Evolutionary conservation across 306 rosid genomes (phyloP).

Genomic region (Crataegus laevigata): DNA sequence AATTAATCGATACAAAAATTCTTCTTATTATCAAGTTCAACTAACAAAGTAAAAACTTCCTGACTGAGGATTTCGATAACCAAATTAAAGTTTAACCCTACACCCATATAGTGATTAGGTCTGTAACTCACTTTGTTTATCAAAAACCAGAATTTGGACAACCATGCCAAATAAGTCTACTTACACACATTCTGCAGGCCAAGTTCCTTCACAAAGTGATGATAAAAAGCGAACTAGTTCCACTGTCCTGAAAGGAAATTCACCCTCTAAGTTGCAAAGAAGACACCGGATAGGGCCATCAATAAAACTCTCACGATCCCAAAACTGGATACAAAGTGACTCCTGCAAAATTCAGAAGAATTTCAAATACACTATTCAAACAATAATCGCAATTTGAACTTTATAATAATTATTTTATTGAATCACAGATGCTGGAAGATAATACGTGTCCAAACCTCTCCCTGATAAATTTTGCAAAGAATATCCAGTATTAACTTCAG

Average conservation of each 20-base stretch:
- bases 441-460: constrained; percentile 78
- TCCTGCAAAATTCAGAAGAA: constrained; percentile 52
- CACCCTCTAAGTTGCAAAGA: constrained; percentile 75
- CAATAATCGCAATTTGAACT: neutral
- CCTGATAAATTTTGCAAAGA: constrained; percentile 78
- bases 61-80: neutral
- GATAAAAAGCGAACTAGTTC: constrained; percentile 72
- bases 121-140: neutral
- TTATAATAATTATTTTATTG: neutral
- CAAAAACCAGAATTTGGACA: neutral
- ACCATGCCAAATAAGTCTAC: constrained; percentile 26
- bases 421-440: constrained; percentile 16
- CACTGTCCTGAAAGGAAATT: constrained; percentile 67
- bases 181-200: constrained; percentile 97
- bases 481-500: constrained; percentile 62
- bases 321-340: constrained; percentile 86
- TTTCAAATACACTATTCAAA: neutral
- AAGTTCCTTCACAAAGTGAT: constrained; percentile 86
- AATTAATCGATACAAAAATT: neutral
- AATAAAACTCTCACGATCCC: constrained; percentile 86
- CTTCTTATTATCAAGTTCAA: neutral
- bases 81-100: neutral
- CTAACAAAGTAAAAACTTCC: neutral
- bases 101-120: neutral
- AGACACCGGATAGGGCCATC: constrained; percentile 85